Base-by-base conservation (phyloP, 768 basidiomycete species). In the Amanita inopinata region DNA sequence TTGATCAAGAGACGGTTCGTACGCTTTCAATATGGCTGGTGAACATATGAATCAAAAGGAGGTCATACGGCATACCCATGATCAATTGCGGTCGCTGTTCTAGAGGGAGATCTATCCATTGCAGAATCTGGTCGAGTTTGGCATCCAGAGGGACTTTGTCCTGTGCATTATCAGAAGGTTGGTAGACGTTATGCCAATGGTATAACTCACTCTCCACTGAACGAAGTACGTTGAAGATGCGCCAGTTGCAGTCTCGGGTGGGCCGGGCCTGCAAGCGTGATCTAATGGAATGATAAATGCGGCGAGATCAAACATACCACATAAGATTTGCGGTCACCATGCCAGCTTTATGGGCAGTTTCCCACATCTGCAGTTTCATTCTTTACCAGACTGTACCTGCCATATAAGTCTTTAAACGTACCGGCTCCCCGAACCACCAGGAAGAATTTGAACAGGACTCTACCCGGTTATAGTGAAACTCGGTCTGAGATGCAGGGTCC, bases 401-500 rank as follows among this genome's bases (percentile, higher is more conserved):
- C 40, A 20, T 17, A 6, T 17, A 17, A 27, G 37, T 3, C 22
- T 36, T 23, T 4, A 14, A 11, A 60, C 52, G 45, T 48, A 92
- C 90, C 14, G 91, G 90, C 56, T 93, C 89, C 33, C 92, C 92
- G 10, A 72, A 59, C 90, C 92, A 94, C 88, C 91, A 96, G 0
- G 64, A 53, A 0, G 83, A 54, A 45, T 77, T 70, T 77, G 80
- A 83, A 18, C 70, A 73, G 3, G 75, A 74, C 5, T 76, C 67
- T 7, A 69, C 60, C 7, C 68, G 63, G 45, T 80, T 82, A 55
- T 91, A 92, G 43, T 77, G 70, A 55, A 94, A 93, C 50, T 80
- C 77, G 5, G 65, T 62, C 32, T 70, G 46, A 0, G 69, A 67
- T 10, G 53, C 55, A 0, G 88, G 89, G 58, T 93, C 91, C 75